phyloP scores from a whole-genome alignment of 2,329 filamentous ascomycete species.

The Ilyonectria robusta region DNA sequence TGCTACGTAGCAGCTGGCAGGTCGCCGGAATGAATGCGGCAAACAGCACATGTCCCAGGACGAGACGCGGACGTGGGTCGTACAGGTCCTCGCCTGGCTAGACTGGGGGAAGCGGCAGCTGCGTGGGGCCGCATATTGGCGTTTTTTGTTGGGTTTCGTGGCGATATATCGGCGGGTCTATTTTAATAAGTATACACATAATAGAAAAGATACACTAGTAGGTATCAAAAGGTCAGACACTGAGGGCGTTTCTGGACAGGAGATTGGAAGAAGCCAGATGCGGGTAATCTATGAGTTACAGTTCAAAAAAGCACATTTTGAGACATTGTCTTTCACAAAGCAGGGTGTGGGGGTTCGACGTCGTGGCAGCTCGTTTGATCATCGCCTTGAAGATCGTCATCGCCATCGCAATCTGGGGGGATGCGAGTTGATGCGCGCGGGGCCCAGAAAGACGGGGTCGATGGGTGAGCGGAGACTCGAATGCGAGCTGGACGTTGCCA shows the following conservation, averaged over 20 bases:
- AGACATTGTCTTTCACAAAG: not conserved
- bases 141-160: slow-evolving; percentile 1
- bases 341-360: not conserved
- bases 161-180: not conserved
- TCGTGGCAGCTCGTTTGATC: slow-evolving; percentile 7
- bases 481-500: slow-evolving; percentile 16
- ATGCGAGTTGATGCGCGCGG: slow-evolving; percentile 4
- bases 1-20: not conserved
- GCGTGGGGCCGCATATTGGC: slow-evolving; percentile 12
- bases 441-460: not conserved
- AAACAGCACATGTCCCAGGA: slow-evolving; percentile 1
- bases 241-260: not conserved
- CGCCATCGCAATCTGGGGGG: slow-evolving; percentile 1
- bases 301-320: slow-evolving; percentile 6
- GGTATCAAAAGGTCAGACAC: not conserved
- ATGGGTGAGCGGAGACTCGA: slow-evolving; percentile 11
- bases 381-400: slow-evolving; percentile 6
- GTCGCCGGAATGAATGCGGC: slow-evolving; percentile 22
- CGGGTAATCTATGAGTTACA: slow-evolving; percentile 3
- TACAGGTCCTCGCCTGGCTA: not conserved
- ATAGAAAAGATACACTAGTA: not conserved
- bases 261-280: slow-evolving; percentile 2
- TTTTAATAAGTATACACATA: not conserved
- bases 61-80: not conserved
- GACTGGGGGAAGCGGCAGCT: not conserved